These are phyloP conservation scores for Aspergillus bombycis DNA, from an alignment of 2,329 filamentous ascomycete species.

Conservation along the genomic window DNA sequence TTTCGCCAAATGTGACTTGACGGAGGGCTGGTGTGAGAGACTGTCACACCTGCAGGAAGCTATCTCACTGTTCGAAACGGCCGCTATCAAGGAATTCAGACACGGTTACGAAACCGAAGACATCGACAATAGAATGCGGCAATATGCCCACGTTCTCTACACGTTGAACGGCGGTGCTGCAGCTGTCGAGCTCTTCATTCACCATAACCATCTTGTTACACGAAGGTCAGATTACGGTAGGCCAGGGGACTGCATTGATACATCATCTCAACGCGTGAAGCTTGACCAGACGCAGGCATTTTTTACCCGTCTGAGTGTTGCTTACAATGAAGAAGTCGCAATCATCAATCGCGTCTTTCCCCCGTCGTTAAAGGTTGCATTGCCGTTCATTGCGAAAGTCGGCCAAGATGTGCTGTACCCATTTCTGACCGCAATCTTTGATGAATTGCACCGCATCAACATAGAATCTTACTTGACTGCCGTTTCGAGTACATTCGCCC, in stretches of 20 bases:
- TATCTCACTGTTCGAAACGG: conserved; percentile 83
- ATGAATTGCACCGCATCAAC: conserved; percentile 79
- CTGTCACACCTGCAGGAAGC: conserved; percentile 74
- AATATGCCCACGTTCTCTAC: conserved; percentile 84
- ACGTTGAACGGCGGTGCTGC: conserved; percentile 78
- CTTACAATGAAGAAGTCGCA: conserved; percentile 79
- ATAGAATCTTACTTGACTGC: conserved; percentile 80
- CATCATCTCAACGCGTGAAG: conserved; percentile 67
- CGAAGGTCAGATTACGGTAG: conserved; percentile 72
- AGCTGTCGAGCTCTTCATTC: conserved; percentile 81
- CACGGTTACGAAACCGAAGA: conserved; percentile 89
- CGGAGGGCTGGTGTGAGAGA: conserved; percentile 71
- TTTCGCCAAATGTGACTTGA: conserved; percentile 81
- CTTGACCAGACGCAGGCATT: conserved; percentile 81
- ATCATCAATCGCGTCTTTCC: conserved; percentile 85
- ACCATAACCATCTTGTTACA: conserved; percentile 82
- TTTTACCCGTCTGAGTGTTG: conserved; percentile 72
- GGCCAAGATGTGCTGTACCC: conserved; percentile 81
- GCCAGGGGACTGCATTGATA: conserved; percentile 79
- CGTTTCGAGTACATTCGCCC: conserved; percentile 84
- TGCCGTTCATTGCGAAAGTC: conserved; percentile 78
- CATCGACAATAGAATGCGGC: conserved; percentile 82
- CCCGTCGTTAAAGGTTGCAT: conserved; percentile 69
- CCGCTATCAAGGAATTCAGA: conserved; percentile 88
- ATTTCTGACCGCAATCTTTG: conserved; percentile 82